Evolutionary conservation across 345 rosid species (phyloP).

Genomic region (Eucalyptus rudis): DNA sequence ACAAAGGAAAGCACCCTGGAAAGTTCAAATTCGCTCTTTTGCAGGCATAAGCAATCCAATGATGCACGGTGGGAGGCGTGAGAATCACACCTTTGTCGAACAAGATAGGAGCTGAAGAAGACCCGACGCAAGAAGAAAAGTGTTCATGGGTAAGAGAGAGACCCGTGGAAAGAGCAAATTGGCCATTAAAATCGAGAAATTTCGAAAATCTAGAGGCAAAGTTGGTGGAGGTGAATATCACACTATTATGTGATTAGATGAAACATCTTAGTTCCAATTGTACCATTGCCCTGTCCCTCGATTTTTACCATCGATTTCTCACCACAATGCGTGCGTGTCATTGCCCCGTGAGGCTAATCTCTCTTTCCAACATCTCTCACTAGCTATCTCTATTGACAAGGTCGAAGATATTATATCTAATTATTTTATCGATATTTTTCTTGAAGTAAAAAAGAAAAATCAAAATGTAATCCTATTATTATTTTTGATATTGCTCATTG

Average conservation of each 20-base stretch:
- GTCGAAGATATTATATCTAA: background rate
- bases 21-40: background rate
- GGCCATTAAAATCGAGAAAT: background rate
- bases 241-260: background rate
- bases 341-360: background rate
- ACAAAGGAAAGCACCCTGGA: background rate
- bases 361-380: background rate
- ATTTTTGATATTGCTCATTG: background rate
- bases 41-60: background rate
- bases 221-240: background rate
- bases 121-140: background rate
- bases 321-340: background rate
- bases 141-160: background rate
- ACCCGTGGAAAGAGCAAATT: background rate
- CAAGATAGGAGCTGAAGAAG: background rate
- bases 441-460: background rate
- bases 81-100: background rate
- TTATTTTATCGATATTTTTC: background rate
- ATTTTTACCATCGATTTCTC: background rate
- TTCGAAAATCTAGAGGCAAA: background rate
- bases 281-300: too few relatives aligned
- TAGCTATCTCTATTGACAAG: background rate
- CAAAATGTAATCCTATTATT: background rate
- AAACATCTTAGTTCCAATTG: background rate
- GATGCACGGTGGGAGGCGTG: background rate